phyloP scores from a whole-genome alignment of 495 filamentous ascomycete genomes.

The Daldinia bambusicola region DNA sequence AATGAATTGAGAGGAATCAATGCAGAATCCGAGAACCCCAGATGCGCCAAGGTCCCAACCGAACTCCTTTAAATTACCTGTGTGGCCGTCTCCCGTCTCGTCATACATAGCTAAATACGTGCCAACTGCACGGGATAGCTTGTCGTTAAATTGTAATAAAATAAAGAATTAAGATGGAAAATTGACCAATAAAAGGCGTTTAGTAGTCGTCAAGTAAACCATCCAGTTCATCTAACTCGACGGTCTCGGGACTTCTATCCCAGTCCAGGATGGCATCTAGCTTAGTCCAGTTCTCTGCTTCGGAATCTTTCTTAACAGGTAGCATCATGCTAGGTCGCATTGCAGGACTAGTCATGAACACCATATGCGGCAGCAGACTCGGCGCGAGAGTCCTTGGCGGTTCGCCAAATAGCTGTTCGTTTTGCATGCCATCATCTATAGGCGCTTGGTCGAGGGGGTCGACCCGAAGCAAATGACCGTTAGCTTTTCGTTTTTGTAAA shows the following conservation, averaged over 20 bases:
- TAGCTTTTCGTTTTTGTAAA: constrained; percentile 78
- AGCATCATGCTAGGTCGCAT: constrained; percentile 56
- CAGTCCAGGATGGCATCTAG: constrained; percentile 66
- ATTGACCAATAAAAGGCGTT: constrained; percentile 29
- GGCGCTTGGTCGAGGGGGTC: constrained; percentile 59
- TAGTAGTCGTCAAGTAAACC: constrained; percentile 80
- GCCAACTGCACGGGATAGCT: constrained; percentile 32
- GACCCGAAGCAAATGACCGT: constrained; percentile 56
- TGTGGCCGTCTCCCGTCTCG: constrained; percentile 45
- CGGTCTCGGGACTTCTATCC: constrained; percentile 84
- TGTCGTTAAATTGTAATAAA: constrained; percentile 17
- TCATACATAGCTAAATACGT: constrained; percentile 41
- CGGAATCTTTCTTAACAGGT: constrained; percentile 61
- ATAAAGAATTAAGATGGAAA: constrained; percentile 24
- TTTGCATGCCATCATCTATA: constrained; percentile 62
- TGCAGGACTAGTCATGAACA: constrained; percentile 56
- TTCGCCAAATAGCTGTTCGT: constrained; percentile 64
- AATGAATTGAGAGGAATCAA: constrained; percentile 42
- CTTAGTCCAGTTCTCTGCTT: constrained; percentile 62
- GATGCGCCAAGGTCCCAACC: constrained; percentile 36
- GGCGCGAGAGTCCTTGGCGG: constrained; percentile 49
- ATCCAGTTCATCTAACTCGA: constrained; percentile 93
- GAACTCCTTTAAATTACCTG: constrained; percentile 46
- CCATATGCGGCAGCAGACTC: constrained; percentile 47
- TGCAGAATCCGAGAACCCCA: constrained; percentile 36